Conservation (phyloP, 2,329 filamentous ascomycete species). For the Helicocarpus griseus region DNA sequence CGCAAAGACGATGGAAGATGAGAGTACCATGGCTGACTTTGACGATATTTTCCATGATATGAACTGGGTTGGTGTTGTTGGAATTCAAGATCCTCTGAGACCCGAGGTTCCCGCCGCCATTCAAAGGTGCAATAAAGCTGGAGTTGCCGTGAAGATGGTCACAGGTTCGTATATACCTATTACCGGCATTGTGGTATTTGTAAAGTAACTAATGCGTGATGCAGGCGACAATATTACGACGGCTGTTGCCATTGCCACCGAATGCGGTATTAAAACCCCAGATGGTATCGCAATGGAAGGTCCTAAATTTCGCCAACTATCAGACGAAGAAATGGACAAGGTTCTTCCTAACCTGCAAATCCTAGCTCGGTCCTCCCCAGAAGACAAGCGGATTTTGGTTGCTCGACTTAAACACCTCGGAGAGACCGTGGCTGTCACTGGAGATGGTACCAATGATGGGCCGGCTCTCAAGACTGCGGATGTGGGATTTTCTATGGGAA, state of each 20-base stretch:
- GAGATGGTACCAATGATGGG: slow-evolving; percentile 59
- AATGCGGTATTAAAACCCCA: slow-evolving; percentile 58
- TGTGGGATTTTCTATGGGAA: slow-evolving; percentile 60
- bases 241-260: slow-evolving; percentile 60
- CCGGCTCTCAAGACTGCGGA: slow-evolving; percentile 57
- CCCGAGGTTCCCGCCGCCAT: slow-evolving; percentile 60
- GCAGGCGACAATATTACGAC: slow-evolving; percentile 58
- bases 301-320: slow-evolving; percentile 54
- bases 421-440: slow-evolving; percentile 54
- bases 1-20: slow-evolving; percentile 49
- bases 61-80: slow-evolving; percentile 62
- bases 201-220: neutral
- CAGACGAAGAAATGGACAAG: slow-evolving; percentile 48
- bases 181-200: neutral
- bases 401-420: slow-evolving; percentile 52
- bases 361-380: slow-evolving; percentile 55
- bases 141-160: slow-evolving; percentile 64
- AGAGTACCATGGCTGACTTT: slow-evolving; percentile 54
- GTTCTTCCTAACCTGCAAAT: slow-evolving; percentile 53
- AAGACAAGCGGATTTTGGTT: slow-evolving; percentile 58
- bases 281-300: slow-evolving; percentile 60
- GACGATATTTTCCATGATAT: slow-evolving; percentile 61
- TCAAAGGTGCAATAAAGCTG: slow-evolving; percentile 55
- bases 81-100: slow-evolving; percentile 65
- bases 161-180: slow-evolving; percentile 35